Evolutionary conservation across 139 green algal genomes (phyloP), one percentile per base, ranked within the genome.

Genomic region (Chlorella sp.): DNA sequence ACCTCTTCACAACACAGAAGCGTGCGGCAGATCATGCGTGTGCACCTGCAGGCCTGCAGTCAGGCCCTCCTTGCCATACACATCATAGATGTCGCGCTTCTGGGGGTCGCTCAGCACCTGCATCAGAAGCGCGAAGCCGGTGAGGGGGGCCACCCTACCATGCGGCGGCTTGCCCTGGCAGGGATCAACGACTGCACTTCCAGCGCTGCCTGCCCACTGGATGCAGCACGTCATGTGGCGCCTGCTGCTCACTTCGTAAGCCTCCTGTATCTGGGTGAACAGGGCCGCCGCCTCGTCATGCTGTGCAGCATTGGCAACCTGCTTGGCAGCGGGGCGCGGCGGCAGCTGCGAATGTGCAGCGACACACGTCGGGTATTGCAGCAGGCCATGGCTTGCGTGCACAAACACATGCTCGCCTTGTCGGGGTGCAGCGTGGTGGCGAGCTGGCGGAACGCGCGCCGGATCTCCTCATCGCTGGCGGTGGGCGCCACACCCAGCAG

Each of bases 61-160:
- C 16, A 94, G 70, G 11, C 89, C 91, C 60, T 92, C 85, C 71
- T 88, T 85, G 17, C 91, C 91, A 70, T 94, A 94, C 1, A 94
- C 60, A 56, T 94, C 91, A 36, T 94, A 94, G 11, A 94, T 84
- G 56, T 89, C 80, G 0, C 91, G 82, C 78, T 87, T 89, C 28
- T 81, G 56, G 6, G 89, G 70, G 73, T 93, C 78, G 51, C 64
- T 83, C 34, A 93, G 85, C 39, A 93, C 84, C 89, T 92, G 84
- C 56, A 28, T 9, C 1, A 28, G 6, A 30, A 69, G 16, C 28
- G 38, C 9, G 63, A 26, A 69, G 28, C 28, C 5, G 28, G 28
- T n/a, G n/a, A n/a, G n/a, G n/a, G n/a, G n/a, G n/a, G n/a, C n/a
- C n/a, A n/a, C n/a, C n/a, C n/a, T n/a, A n/a, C n/a, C n/a, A n/a